Evolutionary conservation across 2,329 filamentous ascomycete species (phyloP), one percentile per base, ranked within the genome.

Genomic region (Ophiostoma pallidulum): DNA sequence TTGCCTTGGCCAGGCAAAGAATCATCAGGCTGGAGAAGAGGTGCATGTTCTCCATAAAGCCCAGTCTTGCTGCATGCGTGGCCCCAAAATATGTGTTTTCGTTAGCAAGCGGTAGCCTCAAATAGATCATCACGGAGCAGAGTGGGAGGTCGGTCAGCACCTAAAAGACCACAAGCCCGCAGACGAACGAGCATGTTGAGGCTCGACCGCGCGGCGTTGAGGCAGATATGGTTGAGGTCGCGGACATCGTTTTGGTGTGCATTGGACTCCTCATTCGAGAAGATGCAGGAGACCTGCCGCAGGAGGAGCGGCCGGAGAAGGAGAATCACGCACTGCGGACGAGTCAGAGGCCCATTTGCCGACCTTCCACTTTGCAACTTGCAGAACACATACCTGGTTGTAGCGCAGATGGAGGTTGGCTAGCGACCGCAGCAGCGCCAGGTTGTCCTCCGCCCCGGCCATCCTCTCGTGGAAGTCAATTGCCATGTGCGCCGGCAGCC

Each of bases 11-110:
- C n/a, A 49, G 22, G n/a, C 36, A 28, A 2, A 45, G 22, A 10
- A 49, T 33, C 2, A 45, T 37, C 26, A 49, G 26, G 22, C 47
- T 49, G 13, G 22, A 40, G 22, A 49, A 45, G n/a, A 45, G 19
- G 13, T 49, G 47, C 41, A 49, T 45, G 41, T 44, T 45, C 18
- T 49, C 47, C 47, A 49, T 49, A 29, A 49, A 45, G 5, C 41
- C 47, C 12, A 42, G 33, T 4, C 24, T 20, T 10, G 32, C 43
- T 37, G 20, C 19, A 20, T 16, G 24, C n/a, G 13, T 13, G 4
- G 8, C 24, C n/a, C n/a, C n/a, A n/a, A n/a, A n/a, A n/a, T n/a
- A n/a, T n/a, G n/a, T n/a, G n/a, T n/a, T n/a, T n/a, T n/a, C n/a
- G n/a, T n/a, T n/a, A n/a, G n/a, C n/a, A n/a, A n/a, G n/a, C n/a